Conservation (phyloP, 2,329 filamentous ascomycete species). For the Gyromitra esculenta region DNA sequence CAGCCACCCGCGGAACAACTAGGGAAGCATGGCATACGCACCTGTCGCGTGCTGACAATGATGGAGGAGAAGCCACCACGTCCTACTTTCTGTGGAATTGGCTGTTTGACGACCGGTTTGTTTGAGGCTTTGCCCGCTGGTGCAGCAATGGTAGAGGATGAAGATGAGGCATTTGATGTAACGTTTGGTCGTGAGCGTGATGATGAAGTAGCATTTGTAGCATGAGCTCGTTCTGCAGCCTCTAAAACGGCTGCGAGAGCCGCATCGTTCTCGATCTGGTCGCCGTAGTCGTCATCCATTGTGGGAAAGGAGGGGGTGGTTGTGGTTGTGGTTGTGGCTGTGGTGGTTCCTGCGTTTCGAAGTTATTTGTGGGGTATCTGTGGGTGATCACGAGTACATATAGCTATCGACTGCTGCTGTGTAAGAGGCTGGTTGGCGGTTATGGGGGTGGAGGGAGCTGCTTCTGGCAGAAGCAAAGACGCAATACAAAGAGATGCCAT, state of each 20-base stretch:
- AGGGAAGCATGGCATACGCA: conserved; percentile 57
- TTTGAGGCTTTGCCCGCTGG: conserved; percentile 77
- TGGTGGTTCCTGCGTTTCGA: conserved; percentile 33
- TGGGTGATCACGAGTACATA: background rate
- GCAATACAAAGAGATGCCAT: conserved; percentile 33
- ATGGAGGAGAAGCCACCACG: conserved; percentile 52
- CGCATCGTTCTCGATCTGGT: conserved; percentile 68
- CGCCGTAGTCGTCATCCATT: conserved; percentile 62
- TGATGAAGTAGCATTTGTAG: conserved; percentile 57
- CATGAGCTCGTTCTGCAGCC: conserved; percentile 63
- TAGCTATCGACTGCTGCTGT: conserved; percentile 15
- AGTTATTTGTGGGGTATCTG: conserved; percentile 16
- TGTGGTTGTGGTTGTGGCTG: too few relatives aligned
- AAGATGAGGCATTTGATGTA: conserved; percentile 61
- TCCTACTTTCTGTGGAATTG: conserved; percentile 53
- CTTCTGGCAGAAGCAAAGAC: conserved; percentile 1
- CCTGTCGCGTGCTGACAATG: conserved; percentile 56
- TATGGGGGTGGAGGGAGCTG: conserved; percentile 1
- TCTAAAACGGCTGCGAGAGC: conserved; percentile 69
- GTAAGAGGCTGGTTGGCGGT: conserved; percentile 17
- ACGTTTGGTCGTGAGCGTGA: conserved; percentile 1
- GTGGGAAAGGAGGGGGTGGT: background rate
- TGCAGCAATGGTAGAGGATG: conserved; percentile 59
- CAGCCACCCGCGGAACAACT: conserved; percentile 16
- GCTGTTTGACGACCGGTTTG: conserved; percentile 64